phyloP scores from a whole-genome alignment of 306 rosid species.

The Cicer chorassanicum region DNA sequence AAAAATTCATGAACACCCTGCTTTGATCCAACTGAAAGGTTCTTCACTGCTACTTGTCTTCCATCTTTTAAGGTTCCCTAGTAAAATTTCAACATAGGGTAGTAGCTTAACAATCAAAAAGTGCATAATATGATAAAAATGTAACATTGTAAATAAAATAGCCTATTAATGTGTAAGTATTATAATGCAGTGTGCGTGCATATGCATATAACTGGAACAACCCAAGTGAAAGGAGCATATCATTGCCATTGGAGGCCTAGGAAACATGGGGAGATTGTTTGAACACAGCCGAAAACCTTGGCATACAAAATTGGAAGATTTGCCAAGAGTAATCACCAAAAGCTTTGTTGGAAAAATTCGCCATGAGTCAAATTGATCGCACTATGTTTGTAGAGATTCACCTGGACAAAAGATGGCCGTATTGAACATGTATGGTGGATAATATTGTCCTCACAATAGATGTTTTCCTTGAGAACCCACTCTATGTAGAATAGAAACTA shows the following conservation, averaged over 20 bases:
- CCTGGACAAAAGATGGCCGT: too few relatives aligned
- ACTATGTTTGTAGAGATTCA: too few relatives aligned
- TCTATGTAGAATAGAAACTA: too few relatives aligned
- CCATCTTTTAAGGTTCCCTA: constrained; percentile 80
- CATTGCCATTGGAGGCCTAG: not conserved
- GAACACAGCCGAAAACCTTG: too few relatives aligned
- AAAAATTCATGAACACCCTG: constrained; percentile 93
- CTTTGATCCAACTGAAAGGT: constrained; percentile 80
- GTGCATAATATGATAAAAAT: constrained; percentile 26
- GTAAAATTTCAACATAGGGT: constrained; percentile 48
- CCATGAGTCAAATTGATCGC: too few relatives aligned
- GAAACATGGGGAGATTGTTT: too few relatives aligned
- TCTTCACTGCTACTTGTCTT: constrained; percentile 78
- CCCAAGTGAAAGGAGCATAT: not conserved
- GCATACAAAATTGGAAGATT: too few relatives aligned
- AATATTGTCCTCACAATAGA: too few relatives aligned
- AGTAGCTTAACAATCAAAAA: constrained; percentile 26
- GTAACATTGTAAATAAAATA: not conserved
- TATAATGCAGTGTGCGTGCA: not conserved
- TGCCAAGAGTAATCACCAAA: too few relatives aligned
- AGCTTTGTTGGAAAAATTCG: too few relatives aligned
- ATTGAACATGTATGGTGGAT: too few relatives aligned
- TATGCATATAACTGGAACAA: not conserved
- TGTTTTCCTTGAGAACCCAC: too few relatives aligned
- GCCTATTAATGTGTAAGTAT: not conserved